Percentiles rank a stretch among this genome's conserved stretches.
Evolutionary conservation across 2,329 filamentous ascomycete genomes (phyloP).

Genomic region (Lasiodiplodia citricola): DNA sequence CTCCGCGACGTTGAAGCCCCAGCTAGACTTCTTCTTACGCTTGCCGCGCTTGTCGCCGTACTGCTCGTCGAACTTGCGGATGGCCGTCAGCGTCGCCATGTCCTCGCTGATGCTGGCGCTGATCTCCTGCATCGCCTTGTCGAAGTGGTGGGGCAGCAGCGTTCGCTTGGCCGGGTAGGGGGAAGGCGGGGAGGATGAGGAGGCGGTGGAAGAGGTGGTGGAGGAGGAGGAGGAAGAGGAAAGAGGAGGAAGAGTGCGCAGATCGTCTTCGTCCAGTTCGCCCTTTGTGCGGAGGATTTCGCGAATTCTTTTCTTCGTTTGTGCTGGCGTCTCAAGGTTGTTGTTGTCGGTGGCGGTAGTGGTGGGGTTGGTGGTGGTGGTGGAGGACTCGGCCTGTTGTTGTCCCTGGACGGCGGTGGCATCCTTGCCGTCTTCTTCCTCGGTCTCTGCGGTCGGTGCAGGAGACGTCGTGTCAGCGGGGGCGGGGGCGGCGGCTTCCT

Average conservation of each 20-base stretch:
- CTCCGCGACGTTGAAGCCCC: slow-evolving; percentile 52
- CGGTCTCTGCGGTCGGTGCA: not conserved
- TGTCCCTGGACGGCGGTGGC: not conserved
- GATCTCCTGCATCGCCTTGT: slow-evolving; percentile 84
- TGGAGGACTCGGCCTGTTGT: not conserved
- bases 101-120: slow-evolving; percentile 92
- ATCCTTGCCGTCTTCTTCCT: not conserved
- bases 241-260: not conserved
- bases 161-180: slow-evolving; percentile 56
- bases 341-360: not conserved
- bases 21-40: slow-evolving; percentile 61
- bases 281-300: not conserved
- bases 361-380: not conserved
- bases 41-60: slow-evolving; percentile 81
- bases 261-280: not conserved
- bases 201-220: too few relatives aligned
- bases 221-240: not conserved
- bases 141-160: slow-evolving; percentile 75
- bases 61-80: slow-evolving; percentile 94
- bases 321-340: not conserved
- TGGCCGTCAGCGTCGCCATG: slow-evolving; percentile 83
- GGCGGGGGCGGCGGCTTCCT: not conserved
- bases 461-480: not conserved
- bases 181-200: not conserved
- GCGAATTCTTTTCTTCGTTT: too few relatives aligned